These are phyloP conservation scores for Moesziomyces globuligerus DNA, from an alignment of 1,284 basidiomycete species.

Conservation along the genomic window DNA sequence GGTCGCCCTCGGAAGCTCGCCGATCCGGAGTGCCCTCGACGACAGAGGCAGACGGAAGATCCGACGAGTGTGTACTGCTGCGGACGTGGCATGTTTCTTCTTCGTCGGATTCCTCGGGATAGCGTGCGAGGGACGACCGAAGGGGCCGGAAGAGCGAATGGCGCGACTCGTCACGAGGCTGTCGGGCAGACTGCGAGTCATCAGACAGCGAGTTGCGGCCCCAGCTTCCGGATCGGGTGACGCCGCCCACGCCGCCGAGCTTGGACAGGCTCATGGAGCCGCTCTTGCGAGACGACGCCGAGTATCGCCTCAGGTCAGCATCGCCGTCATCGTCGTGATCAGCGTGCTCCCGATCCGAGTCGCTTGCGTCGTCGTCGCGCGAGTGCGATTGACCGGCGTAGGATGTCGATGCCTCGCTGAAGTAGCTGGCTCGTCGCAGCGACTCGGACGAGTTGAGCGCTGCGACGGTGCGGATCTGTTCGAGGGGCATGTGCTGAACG, in stretches of 20 bases:
- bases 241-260: constrained; percentile 58
- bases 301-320: constrained; percentile 15
- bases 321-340: constrained; percentile 22
- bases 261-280: constrained; percentile 52
- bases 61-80: constrained; percentile 1
- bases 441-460: constrained; percentile 47
- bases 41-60: background rate
- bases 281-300: constrained; percentile 22
- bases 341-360: constrained; percentile 17
- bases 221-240: constrained; percentile 60
- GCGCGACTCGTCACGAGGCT: constrained; percentile 14
- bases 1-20: constrained; percentile 18
- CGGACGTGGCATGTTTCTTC: constrained; percentile 3
- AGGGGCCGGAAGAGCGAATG: constrained; percentile 15
- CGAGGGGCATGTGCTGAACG: constrained; percentile 41
- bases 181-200: constrained; percentile 15
- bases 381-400: constrained; percentile 4
- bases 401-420: constrained; percentile 14
- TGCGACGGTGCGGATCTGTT: constrained; percentile 49
- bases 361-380: constrained; percentile 19
- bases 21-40: constrained; percentile 1
- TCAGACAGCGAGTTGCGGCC: constrained; percentile 37
- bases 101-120: constrained; percentile 25
- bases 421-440: constrained; percentile 40
- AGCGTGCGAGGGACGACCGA: constrained; percentile 28